phyloP scores from a whole-genome alignment of 2,329 filamentous ascomycete species.

The Fusarium coicis region DNA sequence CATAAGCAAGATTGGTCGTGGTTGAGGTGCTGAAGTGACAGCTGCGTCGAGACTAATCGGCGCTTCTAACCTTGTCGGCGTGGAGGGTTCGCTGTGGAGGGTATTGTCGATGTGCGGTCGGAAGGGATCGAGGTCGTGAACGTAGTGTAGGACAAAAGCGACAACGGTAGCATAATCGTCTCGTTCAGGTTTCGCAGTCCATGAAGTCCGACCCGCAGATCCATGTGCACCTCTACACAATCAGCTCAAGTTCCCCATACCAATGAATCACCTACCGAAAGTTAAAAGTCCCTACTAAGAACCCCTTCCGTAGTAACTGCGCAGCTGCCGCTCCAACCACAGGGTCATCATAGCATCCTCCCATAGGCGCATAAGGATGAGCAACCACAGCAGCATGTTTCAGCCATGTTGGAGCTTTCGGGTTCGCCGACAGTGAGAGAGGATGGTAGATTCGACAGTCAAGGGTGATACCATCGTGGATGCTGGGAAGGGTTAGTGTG shows the following conservation, averaged over 20 bases:
- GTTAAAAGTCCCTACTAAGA: constrained; percentile 88
- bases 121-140: constrained; percentile 66
- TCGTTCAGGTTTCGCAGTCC: constrained; percentile 84
- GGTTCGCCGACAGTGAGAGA: constrained; percentile 52
- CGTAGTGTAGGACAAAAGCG: constrained; percentile 82
- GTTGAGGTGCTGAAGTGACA: neutral
- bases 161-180: constrained; percentile 85
- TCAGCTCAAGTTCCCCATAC: constrained; percentile 1
- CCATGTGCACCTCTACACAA: constrained; percentile 75
- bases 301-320: constrained; percentile 75
- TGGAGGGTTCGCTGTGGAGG: constrained; percentile 3
- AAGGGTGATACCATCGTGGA: constrained; percentile 80
- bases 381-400: constrained; percentile 74
- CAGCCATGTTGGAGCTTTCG: constrained; percentile 53
- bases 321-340: constrained; percentile 75
- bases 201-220: constrained; percentile 83
- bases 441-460: constrained; percentile 88
- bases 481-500: constrained; percentile 83
- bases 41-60: neutral
- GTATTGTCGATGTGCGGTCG: constrained; percentile 16
- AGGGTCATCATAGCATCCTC: constrained; percentile 85
- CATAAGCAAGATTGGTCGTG: constrained; percentile 63
- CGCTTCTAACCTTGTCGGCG: neutral
- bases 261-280: constrained; percentile 71
- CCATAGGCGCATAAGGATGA: constrained; percentile 90